Base-by-base conservation (phyloP, 2,329 filamentous ascomycete genomes). In the Tolypocladium guangdongense region DNA sequence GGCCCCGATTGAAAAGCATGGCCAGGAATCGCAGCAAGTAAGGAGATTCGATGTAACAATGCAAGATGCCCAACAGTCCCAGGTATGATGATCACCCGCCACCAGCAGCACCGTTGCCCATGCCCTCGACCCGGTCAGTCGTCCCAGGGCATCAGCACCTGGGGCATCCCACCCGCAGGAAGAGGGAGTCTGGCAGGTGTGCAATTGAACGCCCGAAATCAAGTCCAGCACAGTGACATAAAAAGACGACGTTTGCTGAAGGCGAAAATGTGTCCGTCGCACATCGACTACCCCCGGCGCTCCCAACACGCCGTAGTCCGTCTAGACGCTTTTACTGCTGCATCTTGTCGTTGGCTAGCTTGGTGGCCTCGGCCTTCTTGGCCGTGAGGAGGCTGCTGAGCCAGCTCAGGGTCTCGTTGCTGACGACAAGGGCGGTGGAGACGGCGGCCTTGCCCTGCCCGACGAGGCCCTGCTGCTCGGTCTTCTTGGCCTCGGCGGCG, bases 391-490 rank as follows among this genome's bases (percentile, higher is more conserved):
- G 77, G 52, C 73, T 73, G 64, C 78, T 78, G 58, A 87, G 63
- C 76, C 80, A 86, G 52, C 71, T 72, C 52, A 88, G 68, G 1
- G 81, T 78, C 68, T 90, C 84, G 59, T 77, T 78, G 49, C 81
- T 81, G 50, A 90, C 74, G 49, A 88, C 77, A 49, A 90, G 73
- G 27, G 80, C 78, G 16, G 87, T 88, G 51, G 79, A 80, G 58
- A 90, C 73, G 16, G 82, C 71, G 12, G 88, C 88, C 76, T 87
- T 90, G 63, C 84, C 80, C 56, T 80, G 78, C 4, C 82, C 79
- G n/a, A 89, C 72, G 37, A 86, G 65, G 47, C 83, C 82, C 35
- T 84, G 78, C 57, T 81, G 80, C 47, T 82, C 80, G 41, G 76
- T 76, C 72, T 83, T 84, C 74, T 84, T 84, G 59, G 74, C 73